Conservation (phyloP, 2,329 filamentous ascomycete genomes). For the Claviceps purpurea region DNA sequence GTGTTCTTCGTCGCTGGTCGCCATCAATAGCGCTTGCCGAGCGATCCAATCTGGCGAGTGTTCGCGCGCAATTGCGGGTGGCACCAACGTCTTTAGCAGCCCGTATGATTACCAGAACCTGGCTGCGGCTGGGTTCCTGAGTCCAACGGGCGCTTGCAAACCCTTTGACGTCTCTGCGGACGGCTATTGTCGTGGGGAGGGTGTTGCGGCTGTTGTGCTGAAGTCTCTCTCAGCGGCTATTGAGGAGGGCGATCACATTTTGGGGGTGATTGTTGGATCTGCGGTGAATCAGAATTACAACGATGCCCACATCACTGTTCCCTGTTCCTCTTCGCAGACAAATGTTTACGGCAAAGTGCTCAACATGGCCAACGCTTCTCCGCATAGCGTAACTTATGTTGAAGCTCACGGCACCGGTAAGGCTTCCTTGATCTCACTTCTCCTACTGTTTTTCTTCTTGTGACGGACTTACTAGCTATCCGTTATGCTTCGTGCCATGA, state of each 20-base stretch:
- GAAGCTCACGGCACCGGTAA: constrained; percentile 76
- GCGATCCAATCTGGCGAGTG: constrained; percentile 27
- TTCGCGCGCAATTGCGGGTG: constrained; percentile 52
- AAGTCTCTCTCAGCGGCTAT: constrained; percentile 68
- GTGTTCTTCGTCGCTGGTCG: constrained; percentile 3
- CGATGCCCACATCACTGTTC: constrained; percentile 72
- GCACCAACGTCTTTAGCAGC: constrained; percentile 36
- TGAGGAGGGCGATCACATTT: constrained; percentile 59
- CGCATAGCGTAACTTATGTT: background rate
- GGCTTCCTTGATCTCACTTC: background rate
- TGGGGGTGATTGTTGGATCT: constrained; percentile 60
- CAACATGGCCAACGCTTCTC: background rate
- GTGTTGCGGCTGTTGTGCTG: constrained; percentile 59
- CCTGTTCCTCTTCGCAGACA: constrained; percentile 64
- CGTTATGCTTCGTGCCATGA: background rate
- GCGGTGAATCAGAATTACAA: constrained; percentile 73
- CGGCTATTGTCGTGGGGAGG: constrained; percentile 72
- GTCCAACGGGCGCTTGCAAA: constrained; percentile 5
- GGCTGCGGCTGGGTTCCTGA: constrained; percentile 27
- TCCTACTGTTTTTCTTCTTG: background rate
- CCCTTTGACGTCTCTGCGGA: constrained; percentile 37
- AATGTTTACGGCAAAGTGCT: constrained; percentile 32
- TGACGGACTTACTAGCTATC: no score
- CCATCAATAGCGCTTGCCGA: constrained; percentile 2
- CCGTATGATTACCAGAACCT: constrained; percentile 13